Evolutionary conservation across 345 rosid species (phyloP), one percentile per base, ranked within the genome.

Genomic region (Gynandropsis gynandra): DNA sequence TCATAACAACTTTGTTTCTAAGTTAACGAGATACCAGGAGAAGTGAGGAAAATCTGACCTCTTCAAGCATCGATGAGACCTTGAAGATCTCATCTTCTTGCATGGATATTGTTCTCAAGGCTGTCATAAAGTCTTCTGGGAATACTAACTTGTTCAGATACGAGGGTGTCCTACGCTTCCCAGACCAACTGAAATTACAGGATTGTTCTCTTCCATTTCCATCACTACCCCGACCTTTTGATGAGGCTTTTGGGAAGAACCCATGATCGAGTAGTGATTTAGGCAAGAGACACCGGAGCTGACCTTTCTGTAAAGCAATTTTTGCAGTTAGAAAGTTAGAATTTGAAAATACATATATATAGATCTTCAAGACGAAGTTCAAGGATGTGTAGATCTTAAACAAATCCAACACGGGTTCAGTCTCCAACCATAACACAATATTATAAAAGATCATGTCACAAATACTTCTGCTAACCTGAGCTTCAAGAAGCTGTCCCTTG

Each of bases 151-250:
- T 80, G 65, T 74, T 69, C 61, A 61, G n/a, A 53, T 89, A 89
- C 7, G 87, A 72, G 40, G 97, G 96, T 5, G 18, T 74, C 67
- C 45, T 75, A 47, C 97, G 95, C 61, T 78, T 74, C 61, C 97
- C 97, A 63, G 94, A 81, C 94, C 97, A 89, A 74, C 96, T 89
- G 64, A 76, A 83, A 73, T 70, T 76, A 70, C 65, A 66, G 58
- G 58, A 52, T 42, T 32, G 34, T 16, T 56, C 72, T 27, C 16
- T 62, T 46, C 58, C 68, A 19, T 13, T 6, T 47, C 65, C 51
- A 21, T 32, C 49, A 35, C 32, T 66, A 51, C 51, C 58, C 69
- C 72, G 66, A 47, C 34, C 50, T 12, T 63, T 73, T 40, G 83
- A 49, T 59, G 68, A 37, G 54, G 19, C 56, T 16, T 44, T 56